Percentiles rank a stretch among this genome's conserved stretches.
These are phyloP conservation scores for Chlamydomonas eustigma DNA, from an alignment of 139 green algal genomes.

Conservation along the genomic window DNA sequence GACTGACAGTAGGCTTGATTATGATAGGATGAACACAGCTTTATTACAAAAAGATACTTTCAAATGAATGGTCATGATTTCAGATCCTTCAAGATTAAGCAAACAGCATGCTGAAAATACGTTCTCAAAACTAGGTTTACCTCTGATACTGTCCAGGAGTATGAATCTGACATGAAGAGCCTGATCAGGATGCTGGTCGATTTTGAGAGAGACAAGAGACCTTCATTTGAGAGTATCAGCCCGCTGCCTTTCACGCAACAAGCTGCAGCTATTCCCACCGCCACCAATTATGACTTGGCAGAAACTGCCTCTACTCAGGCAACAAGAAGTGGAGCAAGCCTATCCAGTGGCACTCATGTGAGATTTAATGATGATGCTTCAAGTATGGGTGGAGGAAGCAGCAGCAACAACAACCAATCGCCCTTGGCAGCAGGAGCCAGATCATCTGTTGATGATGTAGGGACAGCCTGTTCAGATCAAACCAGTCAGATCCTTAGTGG, in stretches of 20 bases:
- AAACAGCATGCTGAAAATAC: background rate
- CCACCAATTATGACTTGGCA: background rate
- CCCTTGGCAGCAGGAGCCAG: slow-evolving; percentile 7
- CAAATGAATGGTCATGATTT: slow-evolving; percentile 57
- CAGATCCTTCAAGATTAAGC: background rate
- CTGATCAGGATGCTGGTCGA: slow-evolving; percentile 78
- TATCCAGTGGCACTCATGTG: background rate
- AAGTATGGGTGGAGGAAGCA: background rate
- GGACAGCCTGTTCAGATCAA: background rate
- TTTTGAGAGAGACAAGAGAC: slow-evolving; percentile 60
- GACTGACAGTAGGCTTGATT: no score
- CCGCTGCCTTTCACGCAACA: background rate
- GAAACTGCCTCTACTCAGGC: background rate
- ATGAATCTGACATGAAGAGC: slow-evolving; percentile 59
- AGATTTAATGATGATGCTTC: background rate
- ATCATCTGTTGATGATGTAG: background rate
- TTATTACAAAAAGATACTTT: no score
- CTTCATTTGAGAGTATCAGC: background rate
- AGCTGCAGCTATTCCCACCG: slow-evolving; percentile 4
- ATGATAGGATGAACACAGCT: no score
- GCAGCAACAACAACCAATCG: background rate
- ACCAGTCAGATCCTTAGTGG: slow-evolving; percentile 22
- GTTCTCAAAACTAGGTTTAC: background rate
- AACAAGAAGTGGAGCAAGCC: background rate
- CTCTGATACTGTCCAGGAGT: slow-evolving; percentile 43